Percentiles rank a stretch among this genome's conserved stretches.
These are phyloP conservation scores for Rhododendron vialii DNA, from an alignment of 148 eudicot genomes.

Conservation along the genomic window DNA sequence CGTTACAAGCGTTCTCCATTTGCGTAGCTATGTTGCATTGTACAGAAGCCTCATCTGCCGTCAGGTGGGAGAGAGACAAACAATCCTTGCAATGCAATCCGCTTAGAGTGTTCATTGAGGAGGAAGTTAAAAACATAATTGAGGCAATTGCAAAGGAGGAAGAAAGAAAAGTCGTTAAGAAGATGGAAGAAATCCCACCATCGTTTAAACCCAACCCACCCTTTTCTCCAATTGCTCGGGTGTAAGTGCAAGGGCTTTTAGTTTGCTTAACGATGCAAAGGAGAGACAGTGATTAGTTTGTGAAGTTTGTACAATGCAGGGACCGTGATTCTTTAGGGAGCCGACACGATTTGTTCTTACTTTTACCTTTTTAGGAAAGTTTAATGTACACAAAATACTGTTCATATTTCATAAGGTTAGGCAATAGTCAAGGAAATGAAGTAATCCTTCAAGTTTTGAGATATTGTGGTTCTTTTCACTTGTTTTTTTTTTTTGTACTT, in stretches of 20 bases:
- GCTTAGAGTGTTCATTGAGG: slow-evolving; percentile 50
- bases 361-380: not conserved
- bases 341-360: not conserved
- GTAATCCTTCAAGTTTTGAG: slow-evolving; percentile 4
- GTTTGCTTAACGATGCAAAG: not conserved
- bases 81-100: slow-evolving; percentile 49
- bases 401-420: not conserved
- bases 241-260: slow-evolving; percentile 14
- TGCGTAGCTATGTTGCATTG: slow-evolving; percentile 71
- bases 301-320: not conserved
- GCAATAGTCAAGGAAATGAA: not conserved
- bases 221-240: slow-evolving; percentile 91
- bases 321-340: not conserved
- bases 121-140: slow-evolving; percentile 56
- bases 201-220: slow-evolving; percentile 77
- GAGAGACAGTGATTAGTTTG: not conserved
- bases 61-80: slow-evolving; percentile 44
- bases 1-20: slow-evolving; percentile 81
- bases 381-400: slow-evolving; percentile 8
- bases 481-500: not conserved
- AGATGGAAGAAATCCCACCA: slow-evolving; percentile 36
- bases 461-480: not conserved
- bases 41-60: slow-evolving; percentile 48
- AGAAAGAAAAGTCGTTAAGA: slow-evolving; percentile 33
- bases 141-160: slow-evolving; percentile 61